Evolutionary conservation across 164 flowering plant species (phyloP), one percentile per base, ranked within the genome.

Genomic region (Stephania cephalantha): DNA sequence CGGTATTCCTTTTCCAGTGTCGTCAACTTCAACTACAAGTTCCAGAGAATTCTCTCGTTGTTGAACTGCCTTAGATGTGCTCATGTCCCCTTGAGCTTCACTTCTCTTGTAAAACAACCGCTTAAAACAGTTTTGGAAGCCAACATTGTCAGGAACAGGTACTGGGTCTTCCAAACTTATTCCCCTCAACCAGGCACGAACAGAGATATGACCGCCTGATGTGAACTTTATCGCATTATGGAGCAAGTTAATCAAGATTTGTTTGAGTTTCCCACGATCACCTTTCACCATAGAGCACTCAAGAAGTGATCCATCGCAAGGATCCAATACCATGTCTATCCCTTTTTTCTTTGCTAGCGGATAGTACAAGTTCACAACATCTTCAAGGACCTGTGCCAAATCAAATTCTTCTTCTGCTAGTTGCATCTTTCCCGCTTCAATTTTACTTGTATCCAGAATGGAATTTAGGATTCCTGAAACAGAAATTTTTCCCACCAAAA

Each of bases 181-280:
- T 77, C 88, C 88, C 76, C 66, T 85, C 5, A 83, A 88, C 92
- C 90, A 87, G 46, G 86, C 91, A 63, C 95, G 85, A 46, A 95
- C 79, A 0, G 81, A 46, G 11, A 92, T 81, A 71, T 88, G 90
- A 2, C 98, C 98, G 44, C 89, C 84, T 7, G 83, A 52, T 12
- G 99, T 95, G 72, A 90, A 95, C 73, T 93, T 95, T 13, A 90
- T 88, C 13, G 98, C 99, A 80, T 95, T 95, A 81, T 93, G 92
- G 12, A 95, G 71, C 70, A 95, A 78, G 75, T 95, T 93, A 69
- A 72, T 65, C n/a, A 93, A 25, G 4, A 95, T 75, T 70, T 90
- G 98, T 53, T 86, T 85, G 18, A 95, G 85, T 75, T 83, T 93
- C 35, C 82, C 86, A 1, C 85, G 78, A 70, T 95, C 98, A 17